A percentile compares a stretch with the other conserved stretches of the same genome.
phyloP scores from a whole-genome alignment of 768 basidiomycete species.

The Auriscalpium orientale region DNA sequence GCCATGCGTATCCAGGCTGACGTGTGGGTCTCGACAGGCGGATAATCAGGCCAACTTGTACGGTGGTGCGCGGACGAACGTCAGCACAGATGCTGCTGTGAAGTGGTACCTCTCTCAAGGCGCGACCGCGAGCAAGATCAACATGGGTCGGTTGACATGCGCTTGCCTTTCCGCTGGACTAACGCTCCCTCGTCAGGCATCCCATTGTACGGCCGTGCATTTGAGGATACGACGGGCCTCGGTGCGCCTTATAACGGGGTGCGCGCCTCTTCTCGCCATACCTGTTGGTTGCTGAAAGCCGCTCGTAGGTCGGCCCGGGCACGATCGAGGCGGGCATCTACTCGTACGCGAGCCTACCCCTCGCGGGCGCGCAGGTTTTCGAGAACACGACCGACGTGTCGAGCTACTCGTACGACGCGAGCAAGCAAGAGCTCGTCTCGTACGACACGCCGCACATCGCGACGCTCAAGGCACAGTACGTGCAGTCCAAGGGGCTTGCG shows the following conservation, averaged over 20 bases:
- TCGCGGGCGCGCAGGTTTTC: conserved; percentile 40
- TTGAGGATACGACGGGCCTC: conserved; percentile 61
- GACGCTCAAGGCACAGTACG: conserved; percentile 60
- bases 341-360: conserved; percentile 67
- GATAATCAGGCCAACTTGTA: conserved; percentile 65
- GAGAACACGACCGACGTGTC: conserved; percentile 66
- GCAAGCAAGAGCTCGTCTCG: conserved; percentile 60
- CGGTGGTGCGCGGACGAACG: conserved; percentile 50
- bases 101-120: conserved; percentile 53
- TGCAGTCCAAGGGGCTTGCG: conserved; percentile 48
- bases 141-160: conserved; percentile 38
- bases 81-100: conserved; percentile 63
- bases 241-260: conserved; percentile 64
- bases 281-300: not conserved
- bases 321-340: conserved; percentile 66
- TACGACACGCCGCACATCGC: conserved; percentile 72
- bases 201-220: conserved; percentile 75
- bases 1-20: not conserved
- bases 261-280: conserved; percentile 14
- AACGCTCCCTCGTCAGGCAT: conserved; percentile 36
- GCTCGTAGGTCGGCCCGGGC: conserved; percentile 56
- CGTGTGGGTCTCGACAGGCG: conserved; percentile 19
- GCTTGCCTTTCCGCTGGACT: not conserved
- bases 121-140: conserved; percentile 58
- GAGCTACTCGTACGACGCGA: conserved; percentile 68